Conservation (phyloP, 805 yeast genomes). For the Yarrowia sp. region DNA sequence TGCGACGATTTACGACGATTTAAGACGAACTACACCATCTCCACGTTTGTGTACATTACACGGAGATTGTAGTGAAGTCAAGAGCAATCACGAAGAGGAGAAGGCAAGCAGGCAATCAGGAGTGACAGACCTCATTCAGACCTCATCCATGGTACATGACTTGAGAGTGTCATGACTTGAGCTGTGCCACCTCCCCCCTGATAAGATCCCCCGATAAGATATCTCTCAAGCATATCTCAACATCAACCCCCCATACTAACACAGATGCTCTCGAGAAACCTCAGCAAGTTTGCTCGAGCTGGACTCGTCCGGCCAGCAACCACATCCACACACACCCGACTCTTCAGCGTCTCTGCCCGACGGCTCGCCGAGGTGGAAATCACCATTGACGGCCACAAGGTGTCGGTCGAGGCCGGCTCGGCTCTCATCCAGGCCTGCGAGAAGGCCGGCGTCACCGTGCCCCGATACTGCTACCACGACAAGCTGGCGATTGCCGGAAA, state of each 20-base stretch:
- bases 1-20: no score
- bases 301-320: slow-evolving; percentile 34
- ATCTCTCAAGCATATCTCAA: no score
- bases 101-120: no score
- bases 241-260: slow-evolving; percentile 9
- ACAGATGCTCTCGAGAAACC: slow-evolving; percentile 40
- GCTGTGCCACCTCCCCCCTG: no score
- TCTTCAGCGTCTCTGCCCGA: slow-evolving; percentile 51
- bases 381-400: slow-evolving; percentile 72
- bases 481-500: slow-evolving; percentile 90
- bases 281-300: slow-evolving; percentile 39
- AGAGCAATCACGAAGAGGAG: no score
- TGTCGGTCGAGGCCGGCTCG: slow-evolving; percentile 82
- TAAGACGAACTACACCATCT: no score
- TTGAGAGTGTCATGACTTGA: no score
- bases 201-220: no score
- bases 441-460: slow-evolving; percentile 85
- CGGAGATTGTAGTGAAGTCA: no score
- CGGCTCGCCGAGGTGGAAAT: slow-evolving; percentile 62
- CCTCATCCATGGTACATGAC: no score
- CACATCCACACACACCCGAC: slow-evolving; percentile 38
- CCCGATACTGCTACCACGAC: slow-evolving; percentile 91
- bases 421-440: slow-evolving; percentile 91
- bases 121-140: no score
- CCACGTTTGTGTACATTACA: no score